A percentile compares a stretch with the other conserved stretches of the same genome.
These are phyloP conservation scores for Colletotrichum liriopes DNA, from an alignment of 2,329 filamentous ascomycete genomes.

Conservation along the genomic window DNA sequence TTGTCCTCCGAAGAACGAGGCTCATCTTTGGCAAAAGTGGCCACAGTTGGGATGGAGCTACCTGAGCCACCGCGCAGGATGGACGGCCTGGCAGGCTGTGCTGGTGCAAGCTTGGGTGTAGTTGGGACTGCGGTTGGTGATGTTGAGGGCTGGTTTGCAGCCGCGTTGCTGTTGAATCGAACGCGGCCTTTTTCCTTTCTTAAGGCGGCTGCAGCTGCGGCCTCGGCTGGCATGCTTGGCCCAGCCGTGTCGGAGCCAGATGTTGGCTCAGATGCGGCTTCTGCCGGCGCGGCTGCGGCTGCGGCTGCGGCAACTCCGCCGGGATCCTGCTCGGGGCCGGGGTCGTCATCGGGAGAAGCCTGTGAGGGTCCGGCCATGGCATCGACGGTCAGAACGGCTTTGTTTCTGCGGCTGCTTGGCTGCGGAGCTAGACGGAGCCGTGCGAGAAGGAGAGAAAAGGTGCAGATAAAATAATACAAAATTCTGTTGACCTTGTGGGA, in stretches of 20 bases:
- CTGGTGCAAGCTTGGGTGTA: constrained; percentile 15
- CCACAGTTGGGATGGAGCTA: constrained; percentile 53
- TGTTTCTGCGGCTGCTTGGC: constrained; percentile 1
- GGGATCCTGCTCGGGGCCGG: constrained; percentile 34
- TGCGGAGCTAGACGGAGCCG: constrained; percentile 14
- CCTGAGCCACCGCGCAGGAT: constrained; percentile 60
- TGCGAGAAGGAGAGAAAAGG: not conserved
- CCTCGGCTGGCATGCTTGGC: constrained; percentile 21
- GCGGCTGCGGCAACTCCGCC: constrained; percentile 24
- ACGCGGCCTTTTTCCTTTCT: constrained; percentile 65
- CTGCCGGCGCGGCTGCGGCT: constrained; percentile 17
- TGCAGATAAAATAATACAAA: constrained; percentile 5
- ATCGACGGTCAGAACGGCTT: constrained; percentile 34
- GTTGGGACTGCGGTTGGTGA: constrained; percentile 40
- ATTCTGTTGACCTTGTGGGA: constrained; percentile 18
- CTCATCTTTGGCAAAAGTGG: constrained; percentile 24
- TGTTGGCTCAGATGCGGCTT: constrained; percentile 6
- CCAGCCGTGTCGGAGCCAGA: constrained; percentile 15
- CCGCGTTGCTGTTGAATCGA: constrained; percentile 64
- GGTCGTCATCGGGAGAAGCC: constrained; percentile 42
- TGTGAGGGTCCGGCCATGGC: constrained; percentile 40
- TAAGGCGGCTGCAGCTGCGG: constrained; percentile 44
- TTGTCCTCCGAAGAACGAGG: constrained; percentile 42
- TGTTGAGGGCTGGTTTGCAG: constrained; percentile 48
- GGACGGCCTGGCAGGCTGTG: constrained; percentile 50